Base-by-base conservation (phyloP, 129 eudicot species). In the Saussurea involucrata region DNA sequence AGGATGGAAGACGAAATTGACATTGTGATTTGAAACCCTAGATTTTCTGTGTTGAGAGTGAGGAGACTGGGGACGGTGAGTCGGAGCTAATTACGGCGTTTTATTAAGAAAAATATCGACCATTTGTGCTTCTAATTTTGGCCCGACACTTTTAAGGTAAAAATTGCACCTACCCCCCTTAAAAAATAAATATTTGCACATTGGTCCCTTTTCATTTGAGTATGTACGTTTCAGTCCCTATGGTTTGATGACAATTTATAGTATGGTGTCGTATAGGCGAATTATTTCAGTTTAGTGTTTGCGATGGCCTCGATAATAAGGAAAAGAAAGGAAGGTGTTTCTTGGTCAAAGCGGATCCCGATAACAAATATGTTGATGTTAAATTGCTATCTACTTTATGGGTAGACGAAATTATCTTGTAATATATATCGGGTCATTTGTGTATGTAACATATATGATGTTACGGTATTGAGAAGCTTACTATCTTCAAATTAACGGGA, bases 11-110 rank as follows among this genome's bases (percentile, higher is more conserved):
- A 66, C 75, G 78, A 73, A 70, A 66, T 72, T 68, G 69, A 73
- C 53, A 66, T 22, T 8, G 69, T 65, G 74, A 77, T 55, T 83
- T 77, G 71, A 72, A 83, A 83, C 86, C 86, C 86, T 83, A 83
- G 71, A 77, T 83, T 83, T 77, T 82, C 68, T 77, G 79, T 40
- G 65, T 72, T 76, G 81, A 65, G 65, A 82, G 65, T 73, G 79
- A 71, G 76, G 78, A 82, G 79, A 73, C 70, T 73, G 75, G 9
- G 9, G 69, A 74, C 15, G 60, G 63, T 67, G 84, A 34, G 49
- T 66, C 46, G 78, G 74, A 80, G 46, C 22, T 80, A 82, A 77
- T 72, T 77, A 77, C 79, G 76, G 86, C 75, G 76, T 72, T 77
- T 77, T 68, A 72, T 71, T 82, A 72, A 71, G 68, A 75, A 76